phyloP scores from a whole-genome alignment of 148 eudicot species.

The Arbutus unedo region DNA sequence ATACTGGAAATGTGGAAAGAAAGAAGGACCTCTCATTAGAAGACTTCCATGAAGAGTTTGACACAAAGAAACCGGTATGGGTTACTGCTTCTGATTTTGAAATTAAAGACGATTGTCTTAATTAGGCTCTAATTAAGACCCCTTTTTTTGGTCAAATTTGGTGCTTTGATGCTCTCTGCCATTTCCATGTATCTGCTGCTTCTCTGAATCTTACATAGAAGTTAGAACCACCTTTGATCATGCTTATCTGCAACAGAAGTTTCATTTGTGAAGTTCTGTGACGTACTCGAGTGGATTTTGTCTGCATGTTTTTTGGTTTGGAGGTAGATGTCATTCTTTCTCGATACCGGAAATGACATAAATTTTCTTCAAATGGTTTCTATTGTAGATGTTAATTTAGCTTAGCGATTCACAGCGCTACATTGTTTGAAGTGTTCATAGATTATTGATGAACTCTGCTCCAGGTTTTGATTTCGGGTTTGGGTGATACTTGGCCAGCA shows the following conservation, averaged over 20 bases:
- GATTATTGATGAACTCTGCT: constrained; percentile 18
- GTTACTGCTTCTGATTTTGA: neutral
- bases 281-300: neutral
- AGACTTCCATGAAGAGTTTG: constrained; percentile 61
- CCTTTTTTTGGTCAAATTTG: neutral
- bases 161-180: neutral
- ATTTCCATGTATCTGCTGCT: neutral
- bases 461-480: constrained; percentile 74
- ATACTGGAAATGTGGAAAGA: constrained; percentile 80
- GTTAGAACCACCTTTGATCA: neutral
- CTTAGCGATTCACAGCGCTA: neutral
- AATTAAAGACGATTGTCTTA: neutral
- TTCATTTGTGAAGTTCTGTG: neutral
- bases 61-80: constrained; percentile 78
- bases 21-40: constrained; percentile 52
- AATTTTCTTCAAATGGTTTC: neutral
- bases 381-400: neutral
- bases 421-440: constrained; percentile 3
- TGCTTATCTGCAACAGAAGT: neutral
- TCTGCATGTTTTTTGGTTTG: neutral
- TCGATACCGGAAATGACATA: neutral
- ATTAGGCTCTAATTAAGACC: neutral
- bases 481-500: constrained; percentile 86
- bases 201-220: neutral
- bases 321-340: neutral